Evolutionary conservation across 495 filamentous ascomycete species (phyloP).

Genomic region (Aspergillus cavernicola): DNA sequence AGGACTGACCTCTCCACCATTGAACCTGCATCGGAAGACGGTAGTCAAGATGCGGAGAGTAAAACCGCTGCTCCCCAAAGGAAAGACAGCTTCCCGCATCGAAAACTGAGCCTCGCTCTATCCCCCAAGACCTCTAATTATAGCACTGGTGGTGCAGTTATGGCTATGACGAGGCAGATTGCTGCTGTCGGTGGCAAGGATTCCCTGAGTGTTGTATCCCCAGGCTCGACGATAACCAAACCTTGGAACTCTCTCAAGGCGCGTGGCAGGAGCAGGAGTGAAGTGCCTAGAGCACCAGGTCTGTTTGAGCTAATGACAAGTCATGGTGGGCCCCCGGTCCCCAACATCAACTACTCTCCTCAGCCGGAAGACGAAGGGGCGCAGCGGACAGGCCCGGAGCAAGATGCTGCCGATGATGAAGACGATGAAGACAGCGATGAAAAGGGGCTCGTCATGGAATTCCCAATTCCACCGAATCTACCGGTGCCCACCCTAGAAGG

Average conservation of each 20-base stretch:
- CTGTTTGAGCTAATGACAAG: constrained; percentile 45
- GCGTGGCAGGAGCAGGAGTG: constrained; percentile 72
- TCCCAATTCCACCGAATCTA: constrained; percentile 37
- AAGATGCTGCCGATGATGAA: constrained; percentile 32
- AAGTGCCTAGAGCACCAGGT: constrained; percentile 52
- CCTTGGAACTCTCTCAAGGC: constrained; percentile 50
- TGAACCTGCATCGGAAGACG: constrained; percentile 27
- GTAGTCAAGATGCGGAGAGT: constrained; percentile 29
- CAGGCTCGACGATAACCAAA: constrained; percentile 47
- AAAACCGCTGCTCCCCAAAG: constrained; percentile 23
- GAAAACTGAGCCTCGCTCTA: constrained; percentile 53
- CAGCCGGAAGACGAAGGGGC: constrained; percentile 13
- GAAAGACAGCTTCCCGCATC: constrained; percentile 52
- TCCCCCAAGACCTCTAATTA: constrained; percentile 57
- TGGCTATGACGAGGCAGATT: constrained; percentile 58
- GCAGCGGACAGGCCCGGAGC: not conserved
- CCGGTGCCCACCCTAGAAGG: constrained; percentile 72
- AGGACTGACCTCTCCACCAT: constrained; percentile 32
- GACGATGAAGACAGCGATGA: constrained; percentile 44
- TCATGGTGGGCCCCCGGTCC: constrained; percentile 47
- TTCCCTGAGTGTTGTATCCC: constrained; percentile 44
- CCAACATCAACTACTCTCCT: constrained; percentile 37
- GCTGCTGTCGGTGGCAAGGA: constrained; percentile 61
- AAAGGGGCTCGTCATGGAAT: constrained; percentile 47
- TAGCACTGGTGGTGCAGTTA: constrained; percentile 55